A percentile compares a stretch with the other conserved stretches of the same genome.
phyloP scores from a whole-genome alignment of 352 stramenopile genomes.

The Globisporangium radiosum region DNA sequence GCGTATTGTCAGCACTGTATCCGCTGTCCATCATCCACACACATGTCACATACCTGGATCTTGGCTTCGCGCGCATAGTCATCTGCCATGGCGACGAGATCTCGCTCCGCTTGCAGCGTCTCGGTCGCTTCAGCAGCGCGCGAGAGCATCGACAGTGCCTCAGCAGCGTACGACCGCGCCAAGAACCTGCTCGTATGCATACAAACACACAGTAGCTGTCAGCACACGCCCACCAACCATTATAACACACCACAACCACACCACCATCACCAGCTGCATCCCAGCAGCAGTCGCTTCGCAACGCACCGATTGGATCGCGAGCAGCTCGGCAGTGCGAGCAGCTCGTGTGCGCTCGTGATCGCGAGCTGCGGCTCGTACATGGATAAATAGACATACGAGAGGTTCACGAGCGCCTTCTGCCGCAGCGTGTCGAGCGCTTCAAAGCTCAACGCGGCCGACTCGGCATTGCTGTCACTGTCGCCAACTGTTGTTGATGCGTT shows the following conservation, averaged over 20 bases:
- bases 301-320: constrained; percentile 59
- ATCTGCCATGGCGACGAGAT: constrained; percentile 71
- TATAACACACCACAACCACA: too few relatives aligned
- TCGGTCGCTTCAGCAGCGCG: constrained; percentile 73
- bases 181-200: constrained; percentile 35
- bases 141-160: constrained; percentile 87
- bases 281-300: too few relatives aligned
- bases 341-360: constrained; percentile 73
- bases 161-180: constrained; percentile 82
- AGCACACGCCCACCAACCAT: too few relatives aligned
- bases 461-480: constrained; percentile 7
- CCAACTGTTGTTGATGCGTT: constrained; percentile 13
- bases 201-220: not conserved
- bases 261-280: too few relatives aligned
- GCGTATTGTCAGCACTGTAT: constrained; percentile 8
- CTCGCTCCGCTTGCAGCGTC: constrained; percentile 59
- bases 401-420: constrained; percentile 82
- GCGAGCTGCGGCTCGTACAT: constrained; percentile 89
- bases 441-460: constrained; percentile 29
- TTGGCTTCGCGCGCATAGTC: constrained; percentile 75
- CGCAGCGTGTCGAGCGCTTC: constrained; percentile 61
- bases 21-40: not conserved
- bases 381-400: constrained; percentile 88
- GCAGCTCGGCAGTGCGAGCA: constrained; percentile 59
- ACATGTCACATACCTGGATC: constrained; percentile 35